Conservation (phyloP, 208 protist species). For the Wallacemonas rigidus region DNA sequence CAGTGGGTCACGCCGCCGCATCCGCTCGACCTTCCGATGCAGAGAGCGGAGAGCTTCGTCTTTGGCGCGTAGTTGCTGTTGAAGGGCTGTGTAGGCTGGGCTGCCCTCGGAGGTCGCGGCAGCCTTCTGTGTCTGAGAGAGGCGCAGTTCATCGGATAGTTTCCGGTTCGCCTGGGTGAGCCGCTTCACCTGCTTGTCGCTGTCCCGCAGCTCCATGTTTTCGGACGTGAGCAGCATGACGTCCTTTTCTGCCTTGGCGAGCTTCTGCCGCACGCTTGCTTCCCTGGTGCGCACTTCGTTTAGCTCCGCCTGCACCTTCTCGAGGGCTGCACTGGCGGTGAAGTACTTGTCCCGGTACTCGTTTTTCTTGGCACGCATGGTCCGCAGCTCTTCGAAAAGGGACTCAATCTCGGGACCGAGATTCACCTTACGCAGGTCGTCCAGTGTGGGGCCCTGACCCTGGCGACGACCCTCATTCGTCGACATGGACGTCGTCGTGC, state of each 20-base stretch:
- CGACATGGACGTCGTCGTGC: not conserved
- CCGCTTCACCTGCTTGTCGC: slow-evolving; percentile 52
- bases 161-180: slow-evolving; percentile 45
- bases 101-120: slow-evolving; percentile 31
- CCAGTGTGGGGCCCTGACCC: slow-evolving; percentile 58
- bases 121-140: slow-evolving; percentile 29
- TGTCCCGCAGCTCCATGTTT: slow-evolving; percentile 82
- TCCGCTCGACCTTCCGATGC: slow-evolving; percentile 82
- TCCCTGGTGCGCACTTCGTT: slow-evolving; percentile 38
- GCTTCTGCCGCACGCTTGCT: slow-evolving; percentile 53
- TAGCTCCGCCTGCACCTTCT: slow-evolving; percentile 37
- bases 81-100: slow-evolving; percentile 37
- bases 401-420: slow-evolving; percentile 88
- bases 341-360: slow-evolving; percentile 75
- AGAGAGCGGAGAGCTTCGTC: slow-evolving; percentile 74
- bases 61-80: slow-evolving; percentile 52
- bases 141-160: slow-evolving; percentile 42
- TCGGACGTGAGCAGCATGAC: slow-evolving; percentile 86
- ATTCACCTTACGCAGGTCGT: slow-evolving; percentile 83
- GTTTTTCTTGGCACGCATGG: slow-evolving; percentile 80
- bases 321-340: slow-evolving; percentile 32
- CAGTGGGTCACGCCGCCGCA: slow-evolving; percentile 75
- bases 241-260: slow-evolving; percentile 76
- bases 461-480: not conserved
- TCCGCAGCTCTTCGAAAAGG: slow-evolving; percentile 79